A percentile compares a stretch with the other conserved stretches of the same genome.
phyloP scores from a whole-genome alignment of 768 basidiomycete species.

The Strobilomyces echinocephalus region DNA sequence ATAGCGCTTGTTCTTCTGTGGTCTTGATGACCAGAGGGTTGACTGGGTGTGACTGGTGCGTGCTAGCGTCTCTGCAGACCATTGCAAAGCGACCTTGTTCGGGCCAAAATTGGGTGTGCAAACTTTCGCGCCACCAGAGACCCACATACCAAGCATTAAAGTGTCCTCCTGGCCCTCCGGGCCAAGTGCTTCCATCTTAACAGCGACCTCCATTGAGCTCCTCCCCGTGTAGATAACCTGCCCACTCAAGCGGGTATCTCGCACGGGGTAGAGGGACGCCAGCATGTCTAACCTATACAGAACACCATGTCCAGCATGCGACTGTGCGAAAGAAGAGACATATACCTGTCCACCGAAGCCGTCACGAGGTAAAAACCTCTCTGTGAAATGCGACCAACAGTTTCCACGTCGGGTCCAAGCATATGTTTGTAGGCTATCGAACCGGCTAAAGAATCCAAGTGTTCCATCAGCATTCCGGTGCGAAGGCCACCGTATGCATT shows the following conservation, averaged over 20 bases:
- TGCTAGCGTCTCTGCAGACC: slow-evolving; percentile 73
- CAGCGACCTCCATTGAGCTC: slow-evolving; percentile 81
- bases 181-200: slow-evolving; percentile 71
- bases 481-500: slow-evolving; percentile 69
- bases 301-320: not conserved
- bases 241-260: slow-evolving; percentile 70
- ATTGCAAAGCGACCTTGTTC: slow-evolving; percentile 80
- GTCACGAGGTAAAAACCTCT: slow-evolving; percentile 80
- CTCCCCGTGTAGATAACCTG: slow-evolving; percentile 76
- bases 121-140: slow-evolving; percentile 1
- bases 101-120: not conserved
- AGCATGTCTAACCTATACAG: slow-evolving; percentile 62
- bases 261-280: slow-evolving; percentile 49
- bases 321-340: not conserved
- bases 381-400: slow-evolving; percentile 51
- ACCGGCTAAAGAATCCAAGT: slow-evolving; percentile 80
- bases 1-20: slow-evolving; percentile 58
- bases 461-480: slow-evolving; percentile 71
- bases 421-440: slow-evolving; percentile 82
- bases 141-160: slow-evolving; percentile 49
- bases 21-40: slow-evolving; percentile 58
- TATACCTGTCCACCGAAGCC: slow-evolving; percentile 71
- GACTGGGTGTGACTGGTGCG: slow-evolving; percentile 59
- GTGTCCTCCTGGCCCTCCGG: slow-evolving; percentile 51
- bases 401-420: slow-evolving; percentile 58